A percentile compares a stretch with the other conserved stretches of the same genome.
These are phyloP conservation scores for Cytospora mali DNA, from an alignment of 2,329 filamentous ascomycete genomes.

Conservation along the genomic window DNA sequence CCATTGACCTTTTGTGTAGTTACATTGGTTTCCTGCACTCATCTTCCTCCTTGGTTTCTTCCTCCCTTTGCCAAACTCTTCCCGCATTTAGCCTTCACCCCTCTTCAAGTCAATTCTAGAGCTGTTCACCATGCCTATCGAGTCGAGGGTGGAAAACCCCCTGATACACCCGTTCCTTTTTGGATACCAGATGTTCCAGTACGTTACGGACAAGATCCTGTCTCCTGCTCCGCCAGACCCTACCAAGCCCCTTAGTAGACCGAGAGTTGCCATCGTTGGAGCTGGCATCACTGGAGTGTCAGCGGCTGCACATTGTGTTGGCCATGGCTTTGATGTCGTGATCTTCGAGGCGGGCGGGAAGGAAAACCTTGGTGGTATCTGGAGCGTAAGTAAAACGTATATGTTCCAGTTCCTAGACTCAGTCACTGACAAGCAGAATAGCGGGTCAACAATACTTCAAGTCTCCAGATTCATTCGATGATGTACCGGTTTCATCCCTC, in stretches of 20 bases:
- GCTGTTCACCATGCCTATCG: conserved; percentile 38
- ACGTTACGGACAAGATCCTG: conserved; percentile 63
- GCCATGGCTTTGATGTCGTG: conserved; percentile 80
- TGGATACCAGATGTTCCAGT: conserved; percentile 67
- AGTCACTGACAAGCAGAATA: conserved; percentile 37
- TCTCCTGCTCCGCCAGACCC: conserved; percentile 70
- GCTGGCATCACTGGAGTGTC: conserved; percentile 76
- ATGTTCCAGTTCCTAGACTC: not conserved
- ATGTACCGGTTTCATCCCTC: conserved; percentile 90
- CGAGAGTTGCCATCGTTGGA: conserved; percentile 70
- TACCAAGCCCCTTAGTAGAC: conserved; percentile 57
- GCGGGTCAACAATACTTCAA: conserved; percentile 80
- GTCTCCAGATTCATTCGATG: conserved; percentile 79
- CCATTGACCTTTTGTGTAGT: not conserved
- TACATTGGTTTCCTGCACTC: not conserved
- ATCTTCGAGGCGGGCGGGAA: conserved; percentile 74
- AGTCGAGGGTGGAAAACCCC: conserved; percentile 42
- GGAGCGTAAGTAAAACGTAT: conserved; percentile 60
- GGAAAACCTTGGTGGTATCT: conserved; percentile 74
- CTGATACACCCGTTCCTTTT: conserved; percentile 60
- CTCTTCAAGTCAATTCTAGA: not conserved
- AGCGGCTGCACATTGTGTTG: conserved; percentile 78
- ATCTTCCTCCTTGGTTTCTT: no score
- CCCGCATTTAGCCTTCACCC: not conserved
- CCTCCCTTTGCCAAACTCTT: not conserved